These are phyloP conservation scores for Termitomyces sp. DNA, from an alignment of 768 basidiomycete genomes.

Conservation along the genomic window DNA sequence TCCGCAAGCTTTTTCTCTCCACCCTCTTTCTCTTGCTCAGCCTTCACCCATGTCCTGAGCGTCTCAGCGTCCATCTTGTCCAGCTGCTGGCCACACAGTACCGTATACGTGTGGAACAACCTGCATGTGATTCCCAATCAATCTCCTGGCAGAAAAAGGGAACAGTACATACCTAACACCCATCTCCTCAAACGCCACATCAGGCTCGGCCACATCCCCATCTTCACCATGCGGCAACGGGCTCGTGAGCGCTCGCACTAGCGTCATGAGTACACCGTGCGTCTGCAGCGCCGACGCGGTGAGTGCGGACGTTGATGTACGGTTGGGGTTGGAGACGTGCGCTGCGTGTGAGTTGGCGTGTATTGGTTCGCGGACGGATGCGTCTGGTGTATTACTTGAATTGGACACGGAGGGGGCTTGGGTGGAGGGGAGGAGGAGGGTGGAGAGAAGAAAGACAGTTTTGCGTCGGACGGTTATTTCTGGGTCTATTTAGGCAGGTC, in stretches of 20 bases:
- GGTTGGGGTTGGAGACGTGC: constrained; percentile 52
- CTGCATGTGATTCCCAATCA: neutral
- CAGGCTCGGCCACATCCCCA: constrained; percentile 55
- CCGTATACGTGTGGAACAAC: constrained; percentile 1
- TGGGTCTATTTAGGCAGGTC: constrained; percentile 66
- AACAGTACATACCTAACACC: constrained; percentile 39
- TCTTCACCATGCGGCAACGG: constrained; percentile 66
- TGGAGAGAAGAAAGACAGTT: constrained; percentile 69
- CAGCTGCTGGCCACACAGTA: neutral
- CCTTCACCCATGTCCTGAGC: neutral
- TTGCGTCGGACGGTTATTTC: constrained; percentile 77
- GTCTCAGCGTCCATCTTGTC: neutral
- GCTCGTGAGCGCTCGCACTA: constrained; percentile 48
- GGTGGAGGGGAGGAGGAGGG: constrained; percentile 55
- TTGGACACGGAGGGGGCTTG: constrained; percentile 18
- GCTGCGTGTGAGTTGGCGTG: constrained; percentile 73
- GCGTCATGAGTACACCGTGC: constrained; percentile 41
- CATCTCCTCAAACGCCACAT: constrained; percentile 66
- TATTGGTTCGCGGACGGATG: constrained; percentile 32
- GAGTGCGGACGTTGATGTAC: constrained; percentile 44
- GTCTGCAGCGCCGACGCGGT: constrained; percentile 46
- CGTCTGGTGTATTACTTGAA: too few relatives aligned
- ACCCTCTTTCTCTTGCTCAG: neutral
- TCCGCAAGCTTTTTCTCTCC: constrained; percentile 5
- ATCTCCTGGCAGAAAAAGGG: neutral